phyloP scores from a whole-genome alignment of 2,329 filamentous ascomycete species.

The Ophidiomyces ophidiicola region DNA sequence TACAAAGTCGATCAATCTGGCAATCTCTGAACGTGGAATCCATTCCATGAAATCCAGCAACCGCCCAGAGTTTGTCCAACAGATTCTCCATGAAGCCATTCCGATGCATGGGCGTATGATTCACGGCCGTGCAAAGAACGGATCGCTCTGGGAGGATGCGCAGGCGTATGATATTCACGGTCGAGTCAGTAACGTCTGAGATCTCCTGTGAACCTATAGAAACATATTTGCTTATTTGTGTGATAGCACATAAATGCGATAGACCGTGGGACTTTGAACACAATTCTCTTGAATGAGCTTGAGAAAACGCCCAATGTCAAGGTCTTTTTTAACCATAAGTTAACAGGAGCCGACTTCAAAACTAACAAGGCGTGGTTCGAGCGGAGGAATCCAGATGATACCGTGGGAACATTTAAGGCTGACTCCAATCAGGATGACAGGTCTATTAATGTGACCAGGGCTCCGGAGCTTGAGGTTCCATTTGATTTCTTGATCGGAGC shows the following conservation, averaged over 20 bases:
- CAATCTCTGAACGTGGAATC: slow-evolving; percentile 85
- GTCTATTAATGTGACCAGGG: slow-evolving; percentile 28
- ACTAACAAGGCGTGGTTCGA: slow-evolving; percentile 81
- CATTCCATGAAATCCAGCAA: slow-evolving; percentile 67
- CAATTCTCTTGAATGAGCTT: slow-evolving; percentile 67
- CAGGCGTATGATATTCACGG: slow-evolving; percentile 87
- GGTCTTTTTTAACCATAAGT: slow-evolving; percentile 84
- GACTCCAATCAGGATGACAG: slow-evolving; percentile 21
- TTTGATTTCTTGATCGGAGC: slow-evolving; percentile 92
- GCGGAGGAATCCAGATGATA: slow-evolving; percentile 28
- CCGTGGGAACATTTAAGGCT: slow-evolving; percentile 22
- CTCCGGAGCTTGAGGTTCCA: slow-evolving; percentile 62
- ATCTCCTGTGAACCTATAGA: not conserved
- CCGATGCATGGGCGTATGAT: slow-evolving; percentile 97
- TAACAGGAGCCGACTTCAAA: slow-evolving; percentile 78
- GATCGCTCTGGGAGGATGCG: slow-evolving; percentile 59
- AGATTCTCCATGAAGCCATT: slow-evolving; percentile 65
- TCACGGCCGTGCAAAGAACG: slow-evolving; percentile 55
- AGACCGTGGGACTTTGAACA: slow-evolving; percentile 74
- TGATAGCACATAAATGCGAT: slow-evolving; percentile 67
- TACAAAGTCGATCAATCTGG: slow-evolving; percentile 96
- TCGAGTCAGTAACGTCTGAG: slow-evolving; percentile 44
- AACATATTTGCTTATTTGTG: slow-evolving; percentile 5
- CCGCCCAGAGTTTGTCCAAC: slow-evolving; percentile 54
- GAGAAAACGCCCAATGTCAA: slow-evolving; percentile 79